Percentiles rank a stretch among this genome's conserved stretches.
Conservation (phyloP, 1,284 basidiomycete genomes). For the Cutaneotrichosporon sp. region DNA sequence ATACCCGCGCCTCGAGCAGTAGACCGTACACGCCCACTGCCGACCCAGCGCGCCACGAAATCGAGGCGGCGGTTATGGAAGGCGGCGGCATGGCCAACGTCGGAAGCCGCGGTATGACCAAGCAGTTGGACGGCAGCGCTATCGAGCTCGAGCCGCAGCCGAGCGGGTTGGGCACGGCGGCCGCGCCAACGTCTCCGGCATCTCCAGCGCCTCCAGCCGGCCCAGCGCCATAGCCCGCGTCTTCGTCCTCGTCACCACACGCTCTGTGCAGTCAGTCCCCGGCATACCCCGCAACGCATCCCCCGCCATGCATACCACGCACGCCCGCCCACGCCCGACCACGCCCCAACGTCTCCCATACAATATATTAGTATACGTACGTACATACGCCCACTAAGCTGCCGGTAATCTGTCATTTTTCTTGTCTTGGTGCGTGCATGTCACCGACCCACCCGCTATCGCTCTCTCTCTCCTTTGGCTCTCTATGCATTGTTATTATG, state of each 20-base stretch:
- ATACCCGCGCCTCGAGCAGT: background rate
- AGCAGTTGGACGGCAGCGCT: constrained; percentile 10
- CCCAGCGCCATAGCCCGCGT: too few species aligned
- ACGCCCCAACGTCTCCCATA: background rate
- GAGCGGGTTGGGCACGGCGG: background rate
- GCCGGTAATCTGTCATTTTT: background rate
- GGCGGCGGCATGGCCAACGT: constrained; percentile 46
- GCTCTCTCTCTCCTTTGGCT: too few species aligned
- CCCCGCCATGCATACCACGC: background rate
- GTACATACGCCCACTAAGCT: background rate
- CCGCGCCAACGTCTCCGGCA: too few species aligned
- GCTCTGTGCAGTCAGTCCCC: too few species aligned
- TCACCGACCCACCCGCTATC: background rate
- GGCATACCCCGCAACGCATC: too few species aligned
- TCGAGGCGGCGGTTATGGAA: constrained; percentile 47
- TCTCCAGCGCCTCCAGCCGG: too few species aligned
- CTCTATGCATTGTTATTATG: too few species aligned
- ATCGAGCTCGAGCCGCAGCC: background rate
- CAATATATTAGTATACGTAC: background rate
- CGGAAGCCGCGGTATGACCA: constrained; percentile 23
- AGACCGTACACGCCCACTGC: constrained; percentile 8
- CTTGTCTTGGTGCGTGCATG: background rate
- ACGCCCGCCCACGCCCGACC: background rate
- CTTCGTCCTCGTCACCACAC: too few species aligned
- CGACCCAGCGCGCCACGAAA: constrained; percentile 10